Percentiles rank a stretch among this genome's conserved stretches.
phyloP scores from a whole-genome alignment of 179 eudicot species.

The Nepenthes alata region DNA sequence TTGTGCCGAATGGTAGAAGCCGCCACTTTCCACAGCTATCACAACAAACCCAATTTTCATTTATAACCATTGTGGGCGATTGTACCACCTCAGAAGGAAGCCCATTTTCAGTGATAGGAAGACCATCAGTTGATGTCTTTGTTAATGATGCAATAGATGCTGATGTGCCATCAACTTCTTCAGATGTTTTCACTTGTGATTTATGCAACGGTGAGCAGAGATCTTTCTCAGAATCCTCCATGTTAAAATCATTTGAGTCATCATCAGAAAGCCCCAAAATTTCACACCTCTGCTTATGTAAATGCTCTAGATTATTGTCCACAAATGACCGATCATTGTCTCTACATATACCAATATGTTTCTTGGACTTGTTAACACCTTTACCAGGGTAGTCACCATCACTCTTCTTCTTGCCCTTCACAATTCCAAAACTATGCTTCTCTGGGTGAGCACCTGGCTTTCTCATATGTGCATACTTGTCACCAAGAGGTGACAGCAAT shows the following conservation, averaged over 20 bases:
- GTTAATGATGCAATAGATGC: conserved; percentile 8
- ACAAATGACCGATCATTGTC: conserved; percentile 2
- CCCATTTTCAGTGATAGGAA: not conserved
- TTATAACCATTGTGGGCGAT: not conserved
- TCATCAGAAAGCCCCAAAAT: conserved; percentile 14
- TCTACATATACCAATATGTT: conserved; percentile 12
- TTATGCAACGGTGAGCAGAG: not conserved
- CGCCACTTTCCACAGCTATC: conserved; percentile 51
- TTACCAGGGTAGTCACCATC: not conserved
- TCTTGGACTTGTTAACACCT: conserved; percentile 10
- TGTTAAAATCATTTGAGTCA: conserved; percentile 14
- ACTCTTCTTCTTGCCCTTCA: conserved; percentile 20
- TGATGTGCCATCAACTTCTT: conserved; percentile 8
- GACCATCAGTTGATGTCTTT: conserved; percentile 12
- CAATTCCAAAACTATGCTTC: conserved; percentile 15
- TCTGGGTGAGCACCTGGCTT: conserved; percentile 13
- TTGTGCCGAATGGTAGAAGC: conserved; percentile 41
- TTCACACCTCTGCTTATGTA: conserved; percentile 4
- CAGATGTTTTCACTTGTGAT: conserved; percentile 9
- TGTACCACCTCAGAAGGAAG: not conserved
- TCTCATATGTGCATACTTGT: conserved; percentile 22
- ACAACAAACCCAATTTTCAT: conserved; percentile 47
- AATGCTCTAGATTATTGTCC: conserved; percentile 9
- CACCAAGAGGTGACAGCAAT: conserved; percentile 48
- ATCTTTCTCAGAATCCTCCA: conserved; percentile 7